phyloP scores from a whole-genome alignment of 1,139 yeast species.

The Eremothecium sinecaudum region DNA sequence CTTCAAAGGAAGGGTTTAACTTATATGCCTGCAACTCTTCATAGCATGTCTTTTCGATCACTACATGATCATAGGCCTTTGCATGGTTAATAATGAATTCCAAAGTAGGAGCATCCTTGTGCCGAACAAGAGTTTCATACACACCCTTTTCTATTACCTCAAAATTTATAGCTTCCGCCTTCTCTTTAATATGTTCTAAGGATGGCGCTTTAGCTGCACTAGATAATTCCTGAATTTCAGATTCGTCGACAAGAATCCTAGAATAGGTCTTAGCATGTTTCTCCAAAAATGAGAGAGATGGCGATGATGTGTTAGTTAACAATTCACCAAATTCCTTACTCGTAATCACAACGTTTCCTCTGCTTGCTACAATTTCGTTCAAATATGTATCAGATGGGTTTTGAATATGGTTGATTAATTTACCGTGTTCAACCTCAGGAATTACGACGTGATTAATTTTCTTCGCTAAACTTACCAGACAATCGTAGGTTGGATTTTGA shows the following conservation, averaged over 20 bases:
- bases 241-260: slow-evolving; percentile 19
- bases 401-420: background rate
- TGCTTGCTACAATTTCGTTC: slow-evolving; percentile 6
- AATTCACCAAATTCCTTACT: slow-evolving; percentile 22
- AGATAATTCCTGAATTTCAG: slow-evolving; percentile 6
- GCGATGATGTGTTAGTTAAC: slow-evolving; percentile 5
- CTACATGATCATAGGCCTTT: slow-evolving; percentile 23
- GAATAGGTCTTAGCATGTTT: slow-evolving; percentile 7
- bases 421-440: background rate
- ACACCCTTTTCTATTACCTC: slow-evolving; percentile 3
- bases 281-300: slow-evolving; percentile 10
- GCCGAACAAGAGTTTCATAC: background rate
- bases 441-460: background rate
- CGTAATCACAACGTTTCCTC: slow-evolving; percentile 27
- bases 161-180: slow-evolving; percentile 31
- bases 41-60: slow-evolving; percentile 27
- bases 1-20: slow-evolving; percentile 11
- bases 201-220: slow-evolving; percentile 14
- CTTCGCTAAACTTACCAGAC: background rate
- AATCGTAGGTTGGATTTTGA: slow-evolving; percentile 11
- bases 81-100: slow-evolving; percentile 34
- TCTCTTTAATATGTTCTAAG: slow-evolving; percentile 29
- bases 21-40: slow-evolving; percentile 18
- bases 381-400: slow-evolving; percentile 6
- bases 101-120: slow-evolving; percentile 14